Base-by-base conservation (phyloP, 164 flowering plant species). In the Chimonanthus praecox region DNA sequence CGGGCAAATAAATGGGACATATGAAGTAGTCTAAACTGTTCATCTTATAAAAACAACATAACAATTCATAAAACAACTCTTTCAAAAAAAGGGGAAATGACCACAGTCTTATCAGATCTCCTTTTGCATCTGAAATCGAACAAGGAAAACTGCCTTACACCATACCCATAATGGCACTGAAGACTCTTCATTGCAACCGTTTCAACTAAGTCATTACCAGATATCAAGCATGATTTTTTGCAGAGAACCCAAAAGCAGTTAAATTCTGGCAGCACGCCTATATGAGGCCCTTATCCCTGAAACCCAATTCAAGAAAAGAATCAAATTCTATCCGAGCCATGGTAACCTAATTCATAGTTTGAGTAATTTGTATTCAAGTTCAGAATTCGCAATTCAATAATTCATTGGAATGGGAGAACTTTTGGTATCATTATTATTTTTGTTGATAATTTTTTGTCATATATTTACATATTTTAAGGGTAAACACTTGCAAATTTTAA, bases 261-360 rank as follows among this genome's bases (percentile, higher is more conserved):
- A 65, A 65, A 33, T 44, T 48, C 45, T 45, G 4, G 21, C 61
- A 69, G 50, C 58, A 49, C 78, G 70, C 72, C 83, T 78, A 84
- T 50, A 86, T 86, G 82, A 84, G 79, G 61, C 80, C 88, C 77
- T 85, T 85, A 84, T 79, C 80, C 84, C 90, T 87, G 89, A 67
- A 82, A 66, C 21, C 7, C 71, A 74, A 51, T 45, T 18, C 18
- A 58, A 45, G 44, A 54, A 58, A 7, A 71, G 58, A 16, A 58
- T 58, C 47, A 58, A 51, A 50, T 73, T 69, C 68, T 51, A 60
- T 68, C 69, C 7, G 44, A 66, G 18, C 66, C 4, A 21, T 63
- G 44, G 64, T 43, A 64, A 68, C 58, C 45, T 67, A 64, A 11
- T 33, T 13, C 9, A 72, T 33, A 33, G 33, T 33, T 33, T 33